phyloP scores from a whole-genome alignment of 2,329 filamentous ascomycete genomes.

The Scolecobasidium constrictum region DNA sequence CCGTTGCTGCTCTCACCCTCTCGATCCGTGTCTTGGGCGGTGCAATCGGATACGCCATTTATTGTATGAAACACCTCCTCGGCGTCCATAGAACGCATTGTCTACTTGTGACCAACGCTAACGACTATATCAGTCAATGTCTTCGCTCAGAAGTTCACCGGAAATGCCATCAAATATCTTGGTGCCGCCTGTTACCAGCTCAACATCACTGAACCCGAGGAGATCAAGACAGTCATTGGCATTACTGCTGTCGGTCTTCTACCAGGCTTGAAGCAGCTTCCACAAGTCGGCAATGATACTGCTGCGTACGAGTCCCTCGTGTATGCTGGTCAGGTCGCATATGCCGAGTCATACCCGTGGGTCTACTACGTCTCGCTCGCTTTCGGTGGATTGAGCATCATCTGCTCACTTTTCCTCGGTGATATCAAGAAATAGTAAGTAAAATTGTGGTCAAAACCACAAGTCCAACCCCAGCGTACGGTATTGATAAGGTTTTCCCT shows the following conservation, averaged over 20 bases:
- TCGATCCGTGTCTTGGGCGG: slow-evolving; percentile 60
- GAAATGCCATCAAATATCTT: slow-evolving; percentile 4
- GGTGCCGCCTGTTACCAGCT: slow-evolving; percentile 6
- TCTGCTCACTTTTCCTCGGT: slow-evolving; percentile 18
- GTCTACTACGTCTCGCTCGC: slow-evolving; percentile 22
- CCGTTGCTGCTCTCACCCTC: slow-evolving; percentile 55
- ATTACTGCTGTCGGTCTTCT: slow-evolving; percentile 6
- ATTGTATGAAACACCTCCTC: too few species aligned
- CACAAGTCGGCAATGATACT: slow-evolving; percentile 7
- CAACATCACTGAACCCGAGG: not conserved
- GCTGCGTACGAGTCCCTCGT: slow-evolving; percentile 18
- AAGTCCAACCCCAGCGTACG: too few species aligned
- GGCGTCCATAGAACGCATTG: not conserved
- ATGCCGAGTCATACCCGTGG: slow-evolving; percentile 18
- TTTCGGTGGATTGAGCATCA: slow-evolving; percentile 20
- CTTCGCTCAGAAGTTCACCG: not conserved
- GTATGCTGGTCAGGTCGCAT: slow-evolving; percentile 15
- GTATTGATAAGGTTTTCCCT: too few species aligned
- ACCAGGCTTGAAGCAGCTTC: slow-evolving; percentile 5
- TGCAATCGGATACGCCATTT: slow-evolving; percentile 49
- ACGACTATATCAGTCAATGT: not conserved
- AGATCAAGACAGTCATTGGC: slow-evolving; percentile 8
- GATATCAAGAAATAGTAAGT: slow-evolving; percentile 23
- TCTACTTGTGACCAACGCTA: not conserved
- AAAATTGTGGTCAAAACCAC: too few species aligned